These are phyloP conservation scores for Claviceps sp. DNA, from an alignment of 2,329 filamentous ascomycete genomes.

Conservation along the genomic window DNA sequence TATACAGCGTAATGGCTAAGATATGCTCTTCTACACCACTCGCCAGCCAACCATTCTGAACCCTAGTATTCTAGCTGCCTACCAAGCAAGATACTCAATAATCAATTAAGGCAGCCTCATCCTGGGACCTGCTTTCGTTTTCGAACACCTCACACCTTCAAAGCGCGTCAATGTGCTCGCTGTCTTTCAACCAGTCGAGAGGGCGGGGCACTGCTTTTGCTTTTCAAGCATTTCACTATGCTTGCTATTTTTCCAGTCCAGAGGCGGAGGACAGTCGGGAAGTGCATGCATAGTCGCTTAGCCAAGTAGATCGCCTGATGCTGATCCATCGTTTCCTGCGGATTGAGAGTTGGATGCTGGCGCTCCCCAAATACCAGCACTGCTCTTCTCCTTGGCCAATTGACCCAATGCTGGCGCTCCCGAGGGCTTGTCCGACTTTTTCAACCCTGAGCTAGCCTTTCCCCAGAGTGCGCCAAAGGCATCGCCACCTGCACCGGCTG, in stretches of 20 bases:
- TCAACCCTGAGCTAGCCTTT: constrained; percentile 57
- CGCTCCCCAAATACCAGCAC: constrained; percentile 84
- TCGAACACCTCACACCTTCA: too few species aligned
- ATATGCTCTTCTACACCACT: background rate
- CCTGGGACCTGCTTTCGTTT: too few species aligned
- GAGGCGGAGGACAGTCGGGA: background rate
- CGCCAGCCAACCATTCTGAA: background rate
- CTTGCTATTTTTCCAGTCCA: background rate
- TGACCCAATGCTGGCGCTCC: constrained; percentile 74
- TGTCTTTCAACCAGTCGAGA: too few species aligned
- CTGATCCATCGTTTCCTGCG: constrained; percentile 21
- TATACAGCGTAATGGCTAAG: constrained; percentile 15
- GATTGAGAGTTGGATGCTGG: constrained; percentile 33
- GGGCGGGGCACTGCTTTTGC: too few species aligned
- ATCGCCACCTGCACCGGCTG: constrained; percentile 54
- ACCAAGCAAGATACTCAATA: background rate
- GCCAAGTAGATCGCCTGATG: constrained; percentile 36
- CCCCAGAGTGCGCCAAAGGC: constrained; percentile 85
- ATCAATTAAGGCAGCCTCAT: too few species aligned
- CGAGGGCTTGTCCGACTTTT: constrained; percentile 52
- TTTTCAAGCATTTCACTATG: background rate
- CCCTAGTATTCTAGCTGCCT: background rate
- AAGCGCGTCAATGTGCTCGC: too few species aligned
- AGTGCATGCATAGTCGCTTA: constrained; percentile 11
- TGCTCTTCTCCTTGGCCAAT: constrained; percentile 95